These are phyloP conservation scores for Sarocladium strictum DNA, from an alignment of 2,329 filamentous ascomycete species.

Conservation along the genomic window DNA sequence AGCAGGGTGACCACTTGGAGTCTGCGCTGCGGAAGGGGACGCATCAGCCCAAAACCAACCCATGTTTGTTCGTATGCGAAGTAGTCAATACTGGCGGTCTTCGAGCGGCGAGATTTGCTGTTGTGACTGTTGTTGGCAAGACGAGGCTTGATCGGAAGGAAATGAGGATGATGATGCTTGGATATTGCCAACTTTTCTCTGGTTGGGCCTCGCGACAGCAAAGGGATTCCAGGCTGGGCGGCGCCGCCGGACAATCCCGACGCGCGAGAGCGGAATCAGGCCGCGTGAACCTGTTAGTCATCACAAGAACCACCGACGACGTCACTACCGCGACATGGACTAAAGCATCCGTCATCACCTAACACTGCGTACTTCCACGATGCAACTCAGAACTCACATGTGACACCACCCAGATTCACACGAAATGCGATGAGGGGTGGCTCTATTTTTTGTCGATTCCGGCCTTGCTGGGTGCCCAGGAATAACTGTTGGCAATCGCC, in stretches of 20 bases:
- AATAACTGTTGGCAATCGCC: not conserved
- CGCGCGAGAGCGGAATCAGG: not conserved
- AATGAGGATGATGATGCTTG: slow-evolving; percentile 1
- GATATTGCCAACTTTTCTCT: slow-evolving; percentile 6
- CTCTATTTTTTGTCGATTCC: slow-evolving; percentile 35
- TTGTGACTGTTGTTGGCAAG: too few relatives aligned
- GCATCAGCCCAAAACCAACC: slow-evolving; percentile 60
- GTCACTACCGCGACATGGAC: slow-evolving; percentile 10
- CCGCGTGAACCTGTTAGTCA: slow-evolving; percentile 6
- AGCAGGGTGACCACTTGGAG: slow-evolving; percentile 26
- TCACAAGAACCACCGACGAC: slow-evolving; percentile 4
- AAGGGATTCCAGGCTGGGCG: too few relatives aligned
- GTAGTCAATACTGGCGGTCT: too few relatives aligned
- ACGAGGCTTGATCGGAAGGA: not conserved
- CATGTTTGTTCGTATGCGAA: slow-evolving; percentile 31
- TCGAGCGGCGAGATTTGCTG: too few relatives aligned
- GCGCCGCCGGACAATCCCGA: slow-evolving; percentile 5
- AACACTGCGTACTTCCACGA: not conserved
- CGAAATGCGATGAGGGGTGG: slow-evolving; percentile 39
- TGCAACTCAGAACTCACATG: not conserved
- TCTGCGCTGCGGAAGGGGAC: slow-evolving; percentile 27
- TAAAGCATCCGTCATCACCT: not conserved
- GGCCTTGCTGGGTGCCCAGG: slow-evolving; percentile 27
- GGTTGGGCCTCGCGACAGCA: not conserved
- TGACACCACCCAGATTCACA: slow-evolving; percentile 1